Evolutionary conservation across 1,139 yeast species (phyloP), one percentile per base, ranked within the genome.

Genomic region (Debaryomyces singareniensis): DNA sequence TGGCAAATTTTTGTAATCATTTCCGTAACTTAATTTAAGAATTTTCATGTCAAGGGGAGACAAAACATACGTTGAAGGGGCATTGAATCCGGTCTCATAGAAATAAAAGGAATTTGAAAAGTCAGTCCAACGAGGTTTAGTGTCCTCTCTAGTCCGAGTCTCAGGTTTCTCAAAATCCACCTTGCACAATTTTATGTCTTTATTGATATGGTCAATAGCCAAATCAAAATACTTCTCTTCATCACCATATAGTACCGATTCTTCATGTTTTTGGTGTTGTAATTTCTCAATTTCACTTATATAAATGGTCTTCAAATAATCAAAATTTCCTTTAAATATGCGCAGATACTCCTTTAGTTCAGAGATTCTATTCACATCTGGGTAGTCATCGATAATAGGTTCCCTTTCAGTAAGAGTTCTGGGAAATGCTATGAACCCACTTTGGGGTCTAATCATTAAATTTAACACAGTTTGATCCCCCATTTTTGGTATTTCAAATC

Each of bases 1-100:
- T 0, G 98, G 98, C 40, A 89, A 74, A 10, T 65, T 55, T 1
- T 73, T 56, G 45, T 82, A 89, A 12, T 66, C 62, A 21, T 49
- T 45, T 4, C 75, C 76, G 54, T 74, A 86, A 4, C 79, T 70
- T 1, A 75, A 54, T 37, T 75, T 71, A 36, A 91, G 58, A 9
- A 91, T 77, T 35, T 79, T 79, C 29, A 84, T 71, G 47, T 91
- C 98, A 28, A 91, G 59, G 2, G 89, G 78, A 0, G 95, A 77
- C 14, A 89, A 58, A 25, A 84, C 81, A 51, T 62, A 86, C 18
- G 74, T 71, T 4, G 80, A 69, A 3, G 75, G 62, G 0, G 91
- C 69, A 40, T 75, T 73, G 52, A 80, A 81, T 0, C 80, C 78
- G 0, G 95, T 79, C 47, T 86, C 89, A 49, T 80, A 85, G 37